Conservation (phyloP, 257 asterid genomes). For the Avicennia marina region DNA sequence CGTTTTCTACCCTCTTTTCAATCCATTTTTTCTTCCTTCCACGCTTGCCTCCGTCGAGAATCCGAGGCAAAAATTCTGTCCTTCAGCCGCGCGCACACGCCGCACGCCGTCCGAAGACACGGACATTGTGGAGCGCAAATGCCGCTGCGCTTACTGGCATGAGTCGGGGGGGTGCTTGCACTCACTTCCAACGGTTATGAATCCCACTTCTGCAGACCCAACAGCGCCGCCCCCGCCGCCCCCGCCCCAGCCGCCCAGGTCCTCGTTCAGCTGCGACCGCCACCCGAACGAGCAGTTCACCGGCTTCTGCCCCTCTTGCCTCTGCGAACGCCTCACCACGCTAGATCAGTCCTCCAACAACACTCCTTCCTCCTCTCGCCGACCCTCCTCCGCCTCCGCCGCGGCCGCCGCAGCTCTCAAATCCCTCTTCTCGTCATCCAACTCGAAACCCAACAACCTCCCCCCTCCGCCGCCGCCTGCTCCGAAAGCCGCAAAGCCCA, state of each 20-base stretch:
- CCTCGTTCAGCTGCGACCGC: slow-evolving; percentile 95
- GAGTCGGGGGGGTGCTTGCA: slow-evolving; percentile 29
- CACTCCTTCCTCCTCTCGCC: slow-evolving; percentile 81
- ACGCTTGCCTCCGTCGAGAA: no score
- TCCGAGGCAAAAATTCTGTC: no score
- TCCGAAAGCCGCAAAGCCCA: slow-evolving; percentile 41
- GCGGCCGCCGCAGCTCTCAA: slow-evolving; percentile 47
- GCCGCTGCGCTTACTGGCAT: slow-evolving; percentile 23
- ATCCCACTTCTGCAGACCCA: slow-evolving; percentile 76
- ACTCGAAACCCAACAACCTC: slow-evolving; percentile 19
- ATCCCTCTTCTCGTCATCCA: slow-evolving; percentile 52
- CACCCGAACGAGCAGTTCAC: slow-evolving; percentile 85
- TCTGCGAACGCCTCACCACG: slow-evolving; percentile 88
- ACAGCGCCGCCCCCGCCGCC: slow-evolving; percentile 69
- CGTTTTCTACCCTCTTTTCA: neutral
- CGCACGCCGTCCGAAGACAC: no score
- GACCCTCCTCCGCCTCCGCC: slow-evolving; percentile 79
- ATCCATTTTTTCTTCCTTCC: neutral
- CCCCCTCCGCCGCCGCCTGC: slow-evolving; percentile 38
- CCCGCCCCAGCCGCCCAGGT: slow-evolving; percentile 88
- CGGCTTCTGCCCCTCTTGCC: slow-evolving; percentile 93
- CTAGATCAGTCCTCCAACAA: slow-evolving; percentile 69
- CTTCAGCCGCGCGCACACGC: no score
- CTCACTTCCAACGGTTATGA: slow-evolving; percentile 57
- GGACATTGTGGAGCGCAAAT: slow-evolving; percentile 13